A percentile compares a stretch with the other conserved stretches of the same genome.
These are phyloP conservation scores for Diplodia intermedia DNA, from an alignment of 2,329 filamentous ascomycete species.

Conservation along the genomic window DNA sequence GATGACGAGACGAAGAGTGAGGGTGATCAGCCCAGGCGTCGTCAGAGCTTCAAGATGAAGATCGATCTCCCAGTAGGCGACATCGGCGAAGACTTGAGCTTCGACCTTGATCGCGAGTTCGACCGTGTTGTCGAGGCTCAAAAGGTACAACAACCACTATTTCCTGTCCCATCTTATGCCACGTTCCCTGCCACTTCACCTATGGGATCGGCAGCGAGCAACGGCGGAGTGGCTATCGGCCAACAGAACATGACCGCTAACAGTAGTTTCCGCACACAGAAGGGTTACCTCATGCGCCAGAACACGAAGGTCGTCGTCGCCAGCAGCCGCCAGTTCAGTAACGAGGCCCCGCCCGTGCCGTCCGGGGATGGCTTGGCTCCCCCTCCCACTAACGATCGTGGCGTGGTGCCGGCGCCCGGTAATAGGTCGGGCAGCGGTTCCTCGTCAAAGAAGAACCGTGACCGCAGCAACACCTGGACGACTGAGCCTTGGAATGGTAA, in stretches of 20 bases:
- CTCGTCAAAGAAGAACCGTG: slow-evolving; percentile 73
- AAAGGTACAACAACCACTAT: slow-evolving; percentile 74
- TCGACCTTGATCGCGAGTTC: slow-evolving; percentile 90
- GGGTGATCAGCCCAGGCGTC: slow-evolving; percentile 38
- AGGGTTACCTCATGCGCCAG: slow-evolving; percentile 97
- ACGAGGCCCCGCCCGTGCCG: slow-evolving; percentile 59
- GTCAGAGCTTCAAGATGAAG: slow-evolving; percentile 61
- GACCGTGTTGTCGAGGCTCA: slow-evolving; percentile 93
- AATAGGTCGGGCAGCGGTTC: slow-evolving; percentile 72
- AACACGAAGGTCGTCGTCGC: slow-evolving; percentile 97
- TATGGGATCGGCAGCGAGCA: background rate
- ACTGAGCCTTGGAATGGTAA: slow-evolving; percentile 97
- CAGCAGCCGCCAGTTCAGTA: slow-evolving; percentile 67
- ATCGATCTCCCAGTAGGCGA: slow-evolving; percentile 82
- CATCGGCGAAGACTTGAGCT: slow-evolving; percentile 72
- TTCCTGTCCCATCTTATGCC: slow-evolving; percentile 27
- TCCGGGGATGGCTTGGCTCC: slow-evolving; percentile 54
- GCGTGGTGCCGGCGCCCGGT: slow-evolving; percentile 45
- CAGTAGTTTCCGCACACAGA: slow-evolving; percentile 66
- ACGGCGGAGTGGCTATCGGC: background rate
- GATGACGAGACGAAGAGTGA: slow-evolving; percentile 39
- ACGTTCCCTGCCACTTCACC: slow-evolving; percentile 2
- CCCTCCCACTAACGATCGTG: slow-evolving; percentile 38
- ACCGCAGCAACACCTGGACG: slow-evolving; percentile 79
- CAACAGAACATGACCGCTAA: slow-evolving; percentile 25